A percentile compares a stretch with the other conserved stretches of the same genome.
Conservation (phyloP, 2,329 filamentous ascomycete genomes). For the Sporothrix euskadiensis region DNA sequence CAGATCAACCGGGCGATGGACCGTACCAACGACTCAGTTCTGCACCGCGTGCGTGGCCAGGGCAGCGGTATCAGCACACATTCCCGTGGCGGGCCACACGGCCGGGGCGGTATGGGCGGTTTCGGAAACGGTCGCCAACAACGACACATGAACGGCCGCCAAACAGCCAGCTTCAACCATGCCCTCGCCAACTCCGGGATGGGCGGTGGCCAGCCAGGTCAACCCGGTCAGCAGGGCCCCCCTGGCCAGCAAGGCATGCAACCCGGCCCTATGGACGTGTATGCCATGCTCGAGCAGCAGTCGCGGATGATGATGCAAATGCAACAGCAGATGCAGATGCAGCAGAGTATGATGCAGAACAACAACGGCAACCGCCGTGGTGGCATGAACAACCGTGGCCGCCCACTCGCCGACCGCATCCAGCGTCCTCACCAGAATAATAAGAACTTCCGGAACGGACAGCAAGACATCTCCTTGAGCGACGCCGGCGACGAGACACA, state of each 20-base stretch:
- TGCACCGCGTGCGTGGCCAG: slow-evolving; percentile 76
- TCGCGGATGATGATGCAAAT: slow-evolving; percentile 82
- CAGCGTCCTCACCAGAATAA: slow-evolving; percentile 54
- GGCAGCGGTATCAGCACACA: slow-evolving; percentile 80
- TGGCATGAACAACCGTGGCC: slow-evolving; percentile 47
- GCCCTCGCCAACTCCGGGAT: slow-evolving; percentile 51
- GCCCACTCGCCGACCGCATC: slow-evolving; percentile 74
- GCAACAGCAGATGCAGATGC: slow-evolving; percentile 58
- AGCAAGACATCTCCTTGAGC: slow-evolving; percentile 43
- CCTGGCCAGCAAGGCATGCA: slow-evolving; percentile 37
- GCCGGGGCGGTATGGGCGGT: slow-evolving; percentile 54
- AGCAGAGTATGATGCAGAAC: slow-evolving; percentile 57
- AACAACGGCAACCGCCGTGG: slow-evolving; percentile 46
- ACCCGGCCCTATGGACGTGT: slow-evolving; percentile 58
- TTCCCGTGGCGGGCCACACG: slow-evolving; percentile 67
- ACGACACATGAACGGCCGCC: slow-evolving; percentile 52
- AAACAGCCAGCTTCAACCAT: slow-evolving; percentile 52
- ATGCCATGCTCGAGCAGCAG: slow-evolving; percentile 83
- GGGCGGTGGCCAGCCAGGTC: slow-evolving; percentile 36
- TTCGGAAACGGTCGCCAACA: slow-evolving; percentile 29
- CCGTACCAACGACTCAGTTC: slow-evolving; percentile 68
- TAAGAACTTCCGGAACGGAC: slow-evolving; percentile 54
- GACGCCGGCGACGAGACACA: slow-evolving; percentile 41
- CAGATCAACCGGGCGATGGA: slow-evolving; percentile 84
- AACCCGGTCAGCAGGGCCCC: slow-evolving; percentile 45